Evolutionary conservation across 352 stramenopile species (phyloP), one percentile per base, ranked within the genome.

Genomic region (Elongisporangium anandrum): DNA sequence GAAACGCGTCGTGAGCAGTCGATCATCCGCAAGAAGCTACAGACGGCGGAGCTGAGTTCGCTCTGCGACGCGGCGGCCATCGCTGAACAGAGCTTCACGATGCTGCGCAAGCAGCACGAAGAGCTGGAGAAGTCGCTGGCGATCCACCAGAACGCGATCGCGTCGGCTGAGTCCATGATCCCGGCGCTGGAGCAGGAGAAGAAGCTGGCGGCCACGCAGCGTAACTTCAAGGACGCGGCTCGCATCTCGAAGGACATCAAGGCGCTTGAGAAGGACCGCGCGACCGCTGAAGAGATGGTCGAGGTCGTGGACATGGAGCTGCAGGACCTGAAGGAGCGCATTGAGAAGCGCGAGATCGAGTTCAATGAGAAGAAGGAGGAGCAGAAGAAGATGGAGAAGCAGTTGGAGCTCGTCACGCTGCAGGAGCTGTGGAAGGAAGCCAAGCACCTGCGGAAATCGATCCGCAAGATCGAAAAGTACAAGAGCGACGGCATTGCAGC

Each of bases 171-270:
- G 48, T 71, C 83, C 10, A 88, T 90, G 72, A 88, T 95, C 51
- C 85, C 85, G 1, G 73, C 77, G 9, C 72, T 93, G 12, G 85
- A 93, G 50, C 70, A 85, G 47, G 85, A 95, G 51, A 95, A 95
- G 65, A 92, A 93, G 59, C 63, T 69, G 0, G 81, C 85, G 22
- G 85, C 83, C 29, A 64, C 83, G 13, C 76, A 92, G 53, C 77
- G 85, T n/a, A 92, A 95, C 63, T 95, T 95, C 59, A 93, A 95
- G 62, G 85, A 95, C 41, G 85, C 85, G 6, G 85, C 85, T 2
- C 71, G 83, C 19, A 88, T 95, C 20, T 93, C 85, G 4, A 93
- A 95, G 57, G 85, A 93, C 50, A 92, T 95, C 56, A 95, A 95
- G 69, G 78, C 79, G 17, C 54, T 95, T 3, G 85, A 95, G 65